Base-by-base conservation (phyloP, 2,329 filamentous ascomycete species). In the Pseudogymnoascus sp. region DNA sequence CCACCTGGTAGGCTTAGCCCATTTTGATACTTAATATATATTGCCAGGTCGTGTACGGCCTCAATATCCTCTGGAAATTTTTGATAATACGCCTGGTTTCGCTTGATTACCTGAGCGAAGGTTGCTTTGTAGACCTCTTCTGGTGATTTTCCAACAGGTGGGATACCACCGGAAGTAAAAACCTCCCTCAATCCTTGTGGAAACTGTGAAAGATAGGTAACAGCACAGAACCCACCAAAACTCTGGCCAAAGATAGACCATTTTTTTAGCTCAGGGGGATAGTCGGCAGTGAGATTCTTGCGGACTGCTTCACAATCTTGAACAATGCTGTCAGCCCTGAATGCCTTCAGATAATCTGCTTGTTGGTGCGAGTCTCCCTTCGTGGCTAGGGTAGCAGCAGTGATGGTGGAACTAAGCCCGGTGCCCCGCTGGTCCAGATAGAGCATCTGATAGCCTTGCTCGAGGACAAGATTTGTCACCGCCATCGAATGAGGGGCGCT, bases 371-470 rank as follows among this genome's bases (percentile, higher is more conserved):
- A 78, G 64, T 84, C 82, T 4, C 88, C 89, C 40, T 86, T 82
- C 11, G 83, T 77, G 36, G 83, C 82, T 4, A 97, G 81, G 5
- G 88, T 91, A 7, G 83, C 84, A 7, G 89, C 85, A 1, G 89
- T 89, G 44, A 97, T 84, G 0, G 93, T 89, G 1, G 86, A 89
- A 72, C 90, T 96, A 60, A 96, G 78, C 1, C 93, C 93, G 2
- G 91, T 96, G 11, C 93, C 93, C 60, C 93, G 86, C 74, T 96
- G 93, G 74, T 97, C 93, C n/a, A 97, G 82, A 67, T 89, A 88
- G 1, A 97, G 82, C 53, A 91, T 79, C 74, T 96, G 90, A 72
- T 96, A 97, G 14, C 93, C 93, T 66, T 88, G 87, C 65, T 88
- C 85, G 5, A 97, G 81, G 63, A 91, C 82, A 31, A 82, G 78